A percentile compares a stretch with the other conserved stretches of the same genome.
Evolutionary conservation across 306 rosid species (phyloP).

Genomic region (Cucumis hystrix): DNA sequence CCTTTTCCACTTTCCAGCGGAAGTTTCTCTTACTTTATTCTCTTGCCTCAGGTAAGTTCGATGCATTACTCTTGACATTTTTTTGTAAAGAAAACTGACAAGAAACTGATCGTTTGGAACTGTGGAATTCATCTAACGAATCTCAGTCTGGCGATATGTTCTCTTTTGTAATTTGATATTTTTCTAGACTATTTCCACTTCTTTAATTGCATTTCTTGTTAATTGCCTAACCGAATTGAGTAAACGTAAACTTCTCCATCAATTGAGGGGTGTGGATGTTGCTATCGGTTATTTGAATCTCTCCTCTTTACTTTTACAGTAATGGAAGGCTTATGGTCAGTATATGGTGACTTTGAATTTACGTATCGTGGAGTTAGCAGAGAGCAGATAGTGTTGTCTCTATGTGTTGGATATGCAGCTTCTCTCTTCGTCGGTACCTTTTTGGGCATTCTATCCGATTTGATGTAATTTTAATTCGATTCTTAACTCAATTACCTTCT

Average conservation of each 20-base stretch:
- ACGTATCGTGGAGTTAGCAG: constrained; percentile 46
- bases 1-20: constrained; percentile 58
- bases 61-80: background rate
- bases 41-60: constrained; percentile 58
- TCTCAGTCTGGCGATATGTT: background rate
- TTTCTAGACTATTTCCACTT: background rate
- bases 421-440: constrained; percentile 54
- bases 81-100: background rate
- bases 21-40: constrained; percentile 54
- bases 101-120: background rate
- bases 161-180: background rate
- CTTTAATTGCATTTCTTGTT: constrained; percentile 8
- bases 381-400: constrained; percentile 44
- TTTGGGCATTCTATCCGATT: constrained; percentile 67
- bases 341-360: constrained; percentile 65
- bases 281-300: constrained; percentile 14
- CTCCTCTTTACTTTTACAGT: constrained; percentile 25
- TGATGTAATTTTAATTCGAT: constrained; percentile 37
- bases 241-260: background rate
- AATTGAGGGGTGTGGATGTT: constrained; percentile 2
- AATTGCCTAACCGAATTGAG: background rate
- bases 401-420: constrained; percentile 57
- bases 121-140: background rate
- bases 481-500: background rate
- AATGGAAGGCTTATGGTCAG: constrained; percentile 70